Base-by-base conservation (phyloP, 2,329 filamentous ascomycete genomes). In the Niveomyces coronatus region DNA sequence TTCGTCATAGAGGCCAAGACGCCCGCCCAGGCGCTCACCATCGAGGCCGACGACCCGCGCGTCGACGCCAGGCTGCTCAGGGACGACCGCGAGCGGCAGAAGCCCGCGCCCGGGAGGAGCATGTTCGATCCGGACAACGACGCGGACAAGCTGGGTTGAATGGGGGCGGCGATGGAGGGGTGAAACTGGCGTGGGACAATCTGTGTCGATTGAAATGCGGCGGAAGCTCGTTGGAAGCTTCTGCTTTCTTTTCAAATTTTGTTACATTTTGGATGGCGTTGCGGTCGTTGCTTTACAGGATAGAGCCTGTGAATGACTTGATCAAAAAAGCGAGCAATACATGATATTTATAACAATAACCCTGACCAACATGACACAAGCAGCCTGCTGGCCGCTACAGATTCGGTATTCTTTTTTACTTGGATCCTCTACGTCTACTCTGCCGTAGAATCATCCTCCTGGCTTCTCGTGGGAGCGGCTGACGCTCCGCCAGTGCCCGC, bases 31-130 rank as follows among this genome's bases (percentile, higher is more conserved):
- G 74, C 82, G 24, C 64, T 98, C 36, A 77, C 88, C 48, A 74
- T 98, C 36, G 91, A 98, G 66, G 85, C 89, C 44, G 89, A 93
- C 45, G 93, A 98, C 63, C 79, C 80, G 3, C 72, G 91, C 43
- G 73, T 88, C 50, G 85, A 98, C 61, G 76, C 75, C 52, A 76
- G 83, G 65, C 95, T 98, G 85, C 68, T 98, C 50, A 93, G 82
- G 65, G 91, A 98, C 57, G 87, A 95, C 18, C 73, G 91, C 11
- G 65, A 87, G 35, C 75, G 74, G 48, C 62, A 61, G 9, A 67
- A 78, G 43, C 24, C 27, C 15, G 65, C 73, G 37, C 57, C 69
- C 53, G 67, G 74, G 45, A 75, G 79, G 2, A n/a, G n/a, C n/a
- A 86, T 77, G 42, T 94, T 91, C 58, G 80, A 88, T 53, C 74